These are phyloP conservation scores for Nothophytophthora sp. DNA, from an alignment of 352 stramenopile species.

Conservation along the genomic window DNA sequence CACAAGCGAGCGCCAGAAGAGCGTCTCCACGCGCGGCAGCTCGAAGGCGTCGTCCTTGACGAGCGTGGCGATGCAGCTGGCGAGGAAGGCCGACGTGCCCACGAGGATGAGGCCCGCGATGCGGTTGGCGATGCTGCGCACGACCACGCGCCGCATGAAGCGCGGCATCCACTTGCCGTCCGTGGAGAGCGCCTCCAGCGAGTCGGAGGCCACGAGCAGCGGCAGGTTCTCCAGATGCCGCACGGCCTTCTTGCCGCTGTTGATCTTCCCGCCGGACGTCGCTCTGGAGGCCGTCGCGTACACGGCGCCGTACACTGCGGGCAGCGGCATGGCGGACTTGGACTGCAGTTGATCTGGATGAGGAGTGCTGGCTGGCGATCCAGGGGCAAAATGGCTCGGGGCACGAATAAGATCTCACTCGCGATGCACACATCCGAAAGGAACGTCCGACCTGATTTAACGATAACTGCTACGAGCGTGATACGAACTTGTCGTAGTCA, in stretches of 20 bases:
- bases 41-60: conserved; percentile 52
- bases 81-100: conserved; percentile 51
- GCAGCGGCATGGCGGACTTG: conserved; percentile 17
- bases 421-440: too few species aligned
- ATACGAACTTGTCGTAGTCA: background rate
- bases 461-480: background rate
- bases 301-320: conserved; percentile 30
- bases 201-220: conserved; percentile 34
- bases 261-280: conserved; percentile 19
- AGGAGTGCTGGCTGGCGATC: too few species aligned
- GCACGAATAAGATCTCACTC: background rate
- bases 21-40: conserved; percentile 59
- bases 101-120: conserved; percentile 41
- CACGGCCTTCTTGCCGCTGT: conserved; percentile 38
- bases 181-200: conserved; percentile 19
- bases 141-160: conserved; percentile 30
- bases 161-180: conserved; percentile 30
- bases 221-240: conserved; percentile 43
- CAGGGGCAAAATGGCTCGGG: too few species aligned
- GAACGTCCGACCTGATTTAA: too few species aligned
- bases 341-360: too few species aligned
- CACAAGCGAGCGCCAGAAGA: conserved; percentile 69
- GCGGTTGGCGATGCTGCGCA: conserved; percentile 30
- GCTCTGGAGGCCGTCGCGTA: conserved; percentile 21
- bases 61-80: conserved; percentile 61